Evolutionary conservation across 148 eudicot genomes (phyloP), one percentile per base, ranked within the genome.

Genomic region (Agrostemma githago): DNA sequence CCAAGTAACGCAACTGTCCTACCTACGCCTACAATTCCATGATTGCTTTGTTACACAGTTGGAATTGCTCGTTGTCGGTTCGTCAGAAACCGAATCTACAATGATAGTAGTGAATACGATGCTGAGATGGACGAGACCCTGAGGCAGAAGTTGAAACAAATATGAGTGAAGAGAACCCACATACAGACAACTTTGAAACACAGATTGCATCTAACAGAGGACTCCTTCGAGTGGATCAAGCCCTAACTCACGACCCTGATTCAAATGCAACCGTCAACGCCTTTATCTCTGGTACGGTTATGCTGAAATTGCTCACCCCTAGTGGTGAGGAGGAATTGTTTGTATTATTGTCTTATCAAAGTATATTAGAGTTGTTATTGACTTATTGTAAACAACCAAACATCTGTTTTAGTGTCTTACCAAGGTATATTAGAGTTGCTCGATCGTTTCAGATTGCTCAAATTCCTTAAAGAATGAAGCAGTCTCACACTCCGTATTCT

Each of bases 1-100:
- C 3, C 3, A 5, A 78, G 39, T 8, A 80, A 84, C 11, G 20
- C 26, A 0, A 51, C 58, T 8, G 9, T 77, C 4, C 60, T 46
- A 5, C 14, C 74, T 77, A 5, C 70, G 74, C 5, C 11, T 77
- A 81, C 85, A 86, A 40, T 84, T 84, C 62, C 89, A 88, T 66
- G 91, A 85, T 19, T 85, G 87, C 69, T 85, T 88, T 77, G 88
- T 85, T 44, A 67, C 72, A 70, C 72, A 3, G 61, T 70, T 26
- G 72, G 72, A 2, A 53, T 12, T 3, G 11, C 60, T 26, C 60
- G 37, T 14, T 70, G 72, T 26, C 60, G 34, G 2, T 48, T 46
- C 20, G 20, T 69, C 42, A 14, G 38, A 34, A 3, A 6, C 11
- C 72, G 72, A 6, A 11, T 70, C 12, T 53, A 51, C 60, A 70